phyloP scores from a whole-genome alignment of 805 yeast species.

The Spencermartinsiella europaea region DNA sequence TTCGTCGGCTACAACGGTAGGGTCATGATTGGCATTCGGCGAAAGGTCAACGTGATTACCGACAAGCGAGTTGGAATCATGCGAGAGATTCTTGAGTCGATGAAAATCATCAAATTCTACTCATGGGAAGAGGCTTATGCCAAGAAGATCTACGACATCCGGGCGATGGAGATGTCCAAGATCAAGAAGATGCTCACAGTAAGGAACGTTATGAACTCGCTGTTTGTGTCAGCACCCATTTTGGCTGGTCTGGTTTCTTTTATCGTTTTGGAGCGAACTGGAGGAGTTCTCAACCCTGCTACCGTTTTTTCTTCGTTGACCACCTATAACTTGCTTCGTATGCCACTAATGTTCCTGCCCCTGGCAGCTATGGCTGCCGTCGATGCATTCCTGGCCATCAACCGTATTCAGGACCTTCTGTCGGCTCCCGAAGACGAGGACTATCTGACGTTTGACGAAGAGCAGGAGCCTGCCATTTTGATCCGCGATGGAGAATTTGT shows the following conservation, averaged over 20 bases:
- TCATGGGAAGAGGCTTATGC: constrained; percentile 87
- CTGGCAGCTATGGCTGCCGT: constrained; percentile 55
- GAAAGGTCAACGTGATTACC: constrained; percentile 55
- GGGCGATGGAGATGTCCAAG: constrained; percentile 56
- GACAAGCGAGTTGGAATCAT: constrained; percentile 72
- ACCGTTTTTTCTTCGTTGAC: constrained; percentile 66
- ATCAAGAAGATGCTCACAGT: constrained; percentile 60
- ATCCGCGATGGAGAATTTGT: constrained; percentile 53
- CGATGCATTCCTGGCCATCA: constrained; percentile 57
- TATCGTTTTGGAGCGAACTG: constrained; percentile 42
- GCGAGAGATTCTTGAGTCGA: constrained; percentile 71
- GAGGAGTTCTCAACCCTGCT: constrained; percentile 47
- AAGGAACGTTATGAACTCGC: constrained; percentile 59
- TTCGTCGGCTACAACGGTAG: constrained; percentile 45
- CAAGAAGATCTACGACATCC: constrained; percentile 46
- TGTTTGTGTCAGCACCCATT: constrained; percentile 62
- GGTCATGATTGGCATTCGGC: constrained; percentile 50
- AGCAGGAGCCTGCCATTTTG: constrained; percentile 42
- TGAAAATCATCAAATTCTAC: constrained; percentile 80
- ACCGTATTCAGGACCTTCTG: constrained; percentile 49
- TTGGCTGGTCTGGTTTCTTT: constrained; percentile 65
- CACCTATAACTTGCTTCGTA: constrained; percentile 56
- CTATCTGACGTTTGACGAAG: constrained; percentile 30
- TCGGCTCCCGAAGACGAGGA: constrained; percentile 39
- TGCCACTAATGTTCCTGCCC: constrained; percentile 62